Conservation (phyloP, 176 grass and related monocot species). For the Cenchrus americanus region DNA sequence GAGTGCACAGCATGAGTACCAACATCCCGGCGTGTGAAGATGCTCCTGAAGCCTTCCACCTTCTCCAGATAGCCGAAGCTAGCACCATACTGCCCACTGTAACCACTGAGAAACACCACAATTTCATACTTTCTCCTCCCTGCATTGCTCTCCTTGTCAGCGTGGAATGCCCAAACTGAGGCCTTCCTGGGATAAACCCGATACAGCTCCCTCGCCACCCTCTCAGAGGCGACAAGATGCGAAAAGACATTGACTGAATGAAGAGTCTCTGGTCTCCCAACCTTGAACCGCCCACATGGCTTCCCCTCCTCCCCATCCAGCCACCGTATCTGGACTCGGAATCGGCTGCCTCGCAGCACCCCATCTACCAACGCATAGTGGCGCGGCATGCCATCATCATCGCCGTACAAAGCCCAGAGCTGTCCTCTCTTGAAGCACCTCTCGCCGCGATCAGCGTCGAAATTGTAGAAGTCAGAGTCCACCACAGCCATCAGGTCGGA, state of each 20-base stretch:
- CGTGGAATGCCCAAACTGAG: slow-evolving; percentile 78
- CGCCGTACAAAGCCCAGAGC: slow-evolving; percentile 91
- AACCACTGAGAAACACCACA: slow-evolving; percentile 73
- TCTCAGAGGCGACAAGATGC: slow-evolving; percentile 63
- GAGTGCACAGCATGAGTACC: slow-evolving; percentile 62
- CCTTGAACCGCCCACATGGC: slow-evolving; percentile 78
- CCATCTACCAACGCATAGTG: slow-evolving; percentile 68
- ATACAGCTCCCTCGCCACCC: slow-evolving; percentile 59
- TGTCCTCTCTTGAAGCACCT: slow-evolving; percentile 82
- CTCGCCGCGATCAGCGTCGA: slow-evolving; percentile 72
- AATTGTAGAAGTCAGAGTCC: slow-evolving; percentile 95
- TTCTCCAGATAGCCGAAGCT: slow-evolving; percentile 88
- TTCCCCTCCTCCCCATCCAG: slow-evolving; percentile 60
- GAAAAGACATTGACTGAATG: slow-evolving; percentile 89
- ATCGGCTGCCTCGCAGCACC: slow-evolving; percentile 45
- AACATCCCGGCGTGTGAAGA: slow-evolving; percentile 65
- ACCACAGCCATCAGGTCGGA: slow-evolving; percentile 72
- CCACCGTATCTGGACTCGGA: slow-evolving; percentile 62
- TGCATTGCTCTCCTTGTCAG: background rate
- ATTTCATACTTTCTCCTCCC: slow-evolving; percentile 60
- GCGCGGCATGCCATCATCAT: slow-evolving; percentile 87
- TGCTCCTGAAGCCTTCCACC: slow-evolving; percentile 75
- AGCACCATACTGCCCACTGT: slow-evolving; percentile 58
- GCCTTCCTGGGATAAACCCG: slow-evolving; percentile 80
- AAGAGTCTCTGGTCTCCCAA: slow-evolving; percentile 56